These are phyloP conservation scores for Biscutella laevigata DNA, from an alignment of 441 rosid species.

Conservation along the genomic window DNA sequence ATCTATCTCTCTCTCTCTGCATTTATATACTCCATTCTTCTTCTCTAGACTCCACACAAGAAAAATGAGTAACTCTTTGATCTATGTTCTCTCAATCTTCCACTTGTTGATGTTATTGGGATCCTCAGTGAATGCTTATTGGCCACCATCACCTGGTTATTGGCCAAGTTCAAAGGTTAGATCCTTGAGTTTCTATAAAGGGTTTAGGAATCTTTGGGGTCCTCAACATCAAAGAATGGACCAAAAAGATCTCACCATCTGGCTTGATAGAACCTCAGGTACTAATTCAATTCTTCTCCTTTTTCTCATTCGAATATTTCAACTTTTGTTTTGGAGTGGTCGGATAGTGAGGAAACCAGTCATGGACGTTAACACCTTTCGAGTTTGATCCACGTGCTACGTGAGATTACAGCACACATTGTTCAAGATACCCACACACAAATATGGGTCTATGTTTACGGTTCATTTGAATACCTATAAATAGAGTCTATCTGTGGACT, in stretches of 20 bases:
- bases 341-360: no score
- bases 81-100: slow-evolving; percentile 27
- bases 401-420: no score
- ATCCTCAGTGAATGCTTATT: slow-evolving; percentile 41
- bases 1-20: slow-evolving; percentile 26
- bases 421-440: no score
- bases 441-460: no score
- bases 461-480: no score
- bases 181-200: slow-evolving; percentile 55
- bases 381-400: no score
- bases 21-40: slow-evolving; percentile 36
- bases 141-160: slow-evolving; percentile 89
- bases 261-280: slow-evolving; percentile 88
- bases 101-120: slow-evolving; percentile 26
- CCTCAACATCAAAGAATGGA: slow-evolving; percentile 61
- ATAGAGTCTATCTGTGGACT: no score
- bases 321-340: no score
- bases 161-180: slow-evolving; percentile 76
- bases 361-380: no score
- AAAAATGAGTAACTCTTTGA: slow-evolving; percentile 24
- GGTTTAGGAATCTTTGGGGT: slow-evolving; percentile 81
- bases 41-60: slow-evolving; percentile 18
- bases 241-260: slow-evolving; percentile 57
- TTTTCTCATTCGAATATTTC: neutral
- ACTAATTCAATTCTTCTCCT: neutral